These are phyloP conservation scores for Phytopythium montanum DNA, from an alignment of 352 stramenopile genomes.

Conservation along the genomic window DNA sequence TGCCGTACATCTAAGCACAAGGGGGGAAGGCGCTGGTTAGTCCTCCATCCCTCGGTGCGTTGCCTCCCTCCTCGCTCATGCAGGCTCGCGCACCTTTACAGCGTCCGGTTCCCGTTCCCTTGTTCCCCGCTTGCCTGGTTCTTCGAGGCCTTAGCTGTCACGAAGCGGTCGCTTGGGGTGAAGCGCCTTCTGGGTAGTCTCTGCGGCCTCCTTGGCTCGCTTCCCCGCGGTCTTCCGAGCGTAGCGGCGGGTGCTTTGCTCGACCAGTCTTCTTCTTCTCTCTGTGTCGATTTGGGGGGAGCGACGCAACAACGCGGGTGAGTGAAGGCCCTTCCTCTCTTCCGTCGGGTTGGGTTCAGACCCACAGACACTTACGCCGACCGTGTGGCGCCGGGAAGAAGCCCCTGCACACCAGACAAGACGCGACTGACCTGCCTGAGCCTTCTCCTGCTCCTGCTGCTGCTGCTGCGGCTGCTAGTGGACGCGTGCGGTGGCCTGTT, in stretches of 20 bases:
- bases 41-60: neutral
- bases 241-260: neutral
- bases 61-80: neutral
- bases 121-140: neutral
- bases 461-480: neutral
- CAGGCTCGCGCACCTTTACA: neutral
- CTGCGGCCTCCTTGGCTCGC: neutral
- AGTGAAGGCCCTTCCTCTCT: neutral
- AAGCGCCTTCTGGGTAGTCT: neutral
- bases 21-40: neutral
- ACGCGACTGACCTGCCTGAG: neutral
- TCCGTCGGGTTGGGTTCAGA: neutral
- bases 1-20: conserved; percentile 33
- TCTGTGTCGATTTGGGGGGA: neutral
- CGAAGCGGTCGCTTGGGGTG: neutral
- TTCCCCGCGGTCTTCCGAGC: neutral
- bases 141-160: neutral
- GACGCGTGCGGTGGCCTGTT: neutral
- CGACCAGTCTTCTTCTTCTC: neutral
- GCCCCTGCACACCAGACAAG: neutral
- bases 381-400: neutral
- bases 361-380: neutral
- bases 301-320: neutral
- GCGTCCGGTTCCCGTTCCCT: neutral
- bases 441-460: neutral